These are phyloP conservation scores for Aspergillus carbonarius DNA, from an alignment of 2,329 filamentous ascomycete species.

Conservation along the genomic window DNA sequence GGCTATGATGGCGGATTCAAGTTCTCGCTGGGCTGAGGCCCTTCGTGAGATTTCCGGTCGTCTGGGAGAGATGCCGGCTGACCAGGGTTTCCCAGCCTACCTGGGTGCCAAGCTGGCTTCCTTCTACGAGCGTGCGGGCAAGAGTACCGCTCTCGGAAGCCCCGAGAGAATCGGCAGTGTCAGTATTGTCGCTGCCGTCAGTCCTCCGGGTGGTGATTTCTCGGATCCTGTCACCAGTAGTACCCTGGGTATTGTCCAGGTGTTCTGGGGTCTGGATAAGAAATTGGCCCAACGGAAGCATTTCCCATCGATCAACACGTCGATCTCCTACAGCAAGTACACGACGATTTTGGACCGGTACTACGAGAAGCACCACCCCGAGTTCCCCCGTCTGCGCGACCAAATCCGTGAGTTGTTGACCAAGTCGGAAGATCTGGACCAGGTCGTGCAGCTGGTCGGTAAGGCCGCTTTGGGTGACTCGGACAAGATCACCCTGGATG, in stretches of 20 bases:
- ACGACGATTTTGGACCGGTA: constrained; percentile 82
- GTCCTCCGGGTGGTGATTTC: constrained; percentile 97
- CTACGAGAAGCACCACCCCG: constrained; percentile 90
- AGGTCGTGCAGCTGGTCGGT: constrained; percentile 96
- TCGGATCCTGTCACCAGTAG: constrained; percentile 94
- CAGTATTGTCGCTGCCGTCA: constrained; percentile 96
- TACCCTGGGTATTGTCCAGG: constrained; percentile 95
- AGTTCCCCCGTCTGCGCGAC: constrained; percentile 90
- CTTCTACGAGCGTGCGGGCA: constrained; percentile 98
- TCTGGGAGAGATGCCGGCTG: constrained; percentile 98
- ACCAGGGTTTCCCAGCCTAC: constrained; percentile 99
- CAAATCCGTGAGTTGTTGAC: constrained; percentile 91
- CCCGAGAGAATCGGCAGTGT: constrained; percentile 88
- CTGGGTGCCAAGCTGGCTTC: constrained; percentile 94
- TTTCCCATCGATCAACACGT: constrained; percentile 98
- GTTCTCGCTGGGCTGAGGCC: constrained; percentile 97
- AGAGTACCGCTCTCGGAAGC: constrained; percentile 79
- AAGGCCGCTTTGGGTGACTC: constrained; percentile 94
- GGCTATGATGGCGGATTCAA: constrained; percentile 99
- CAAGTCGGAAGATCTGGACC: constrained; percentile 94
- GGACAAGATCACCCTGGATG: constrained; percentile 97
- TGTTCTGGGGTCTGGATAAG: constrained; percentile 99
- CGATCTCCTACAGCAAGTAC: constrained; percentile 95
- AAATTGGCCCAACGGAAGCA: constrained; percentile 98
- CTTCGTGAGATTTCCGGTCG: constrained; percentile 98